Conservation (phyloP, 257 asterid genomes). For the Jasminum sambac region DNA sequence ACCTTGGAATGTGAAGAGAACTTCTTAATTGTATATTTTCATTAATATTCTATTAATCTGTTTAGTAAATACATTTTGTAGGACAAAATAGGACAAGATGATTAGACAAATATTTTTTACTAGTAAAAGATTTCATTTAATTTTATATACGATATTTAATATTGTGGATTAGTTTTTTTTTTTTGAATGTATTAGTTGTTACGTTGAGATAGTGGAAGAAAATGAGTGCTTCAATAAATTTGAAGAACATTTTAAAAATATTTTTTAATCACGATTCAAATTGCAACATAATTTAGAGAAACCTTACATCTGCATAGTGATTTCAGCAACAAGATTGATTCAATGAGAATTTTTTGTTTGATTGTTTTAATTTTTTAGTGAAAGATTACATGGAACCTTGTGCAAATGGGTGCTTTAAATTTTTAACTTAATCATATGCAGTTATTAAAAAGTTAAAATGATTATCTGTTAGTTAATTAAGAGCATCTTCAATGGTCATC, state of each 20-base stretch:
- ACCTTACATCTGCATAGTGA: background rate
- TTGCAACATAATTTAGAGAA: background rate
- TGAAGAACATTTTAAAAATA: background rate
- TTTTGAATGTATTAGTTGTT: too few species aligned
- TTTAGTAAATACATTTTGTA: background rate
- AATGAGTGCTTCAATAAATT: background rate
- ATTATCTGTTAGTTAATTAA: constrained; percentile 21
- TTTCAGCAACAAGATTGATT: constrained; percentile 5
- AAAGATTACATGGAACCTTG: background rate
- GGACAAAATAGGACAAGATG: background rate
- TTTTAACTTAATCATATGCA: constrained; percentile 3
- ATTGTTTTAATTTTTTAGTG: background rate
- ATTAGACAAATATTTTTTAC: background rate
- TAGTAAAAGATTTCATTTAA: background rate
- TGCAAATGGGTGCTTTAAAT: background rate
- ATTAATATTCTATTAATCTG: background rate
- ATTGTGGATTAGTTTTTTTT: background rate
- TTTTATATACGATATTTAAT: background rate
- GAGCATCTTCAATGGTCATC: too few species aligned
- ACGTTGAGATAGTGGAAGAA: background rate
- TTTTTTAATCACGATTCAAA: background rate
- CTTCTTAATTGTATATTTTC: background rate
- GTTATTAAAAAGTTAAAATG: constrained; percentile 31
- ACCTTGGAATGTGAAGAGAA: background rate
- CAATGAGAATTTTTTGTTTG: background rate